Evolutionary conservation across 169 alveolate species (phyloP), one percentile per base, ranked within the genome.

Genomic region (Plasmodium berghei): DNA sequence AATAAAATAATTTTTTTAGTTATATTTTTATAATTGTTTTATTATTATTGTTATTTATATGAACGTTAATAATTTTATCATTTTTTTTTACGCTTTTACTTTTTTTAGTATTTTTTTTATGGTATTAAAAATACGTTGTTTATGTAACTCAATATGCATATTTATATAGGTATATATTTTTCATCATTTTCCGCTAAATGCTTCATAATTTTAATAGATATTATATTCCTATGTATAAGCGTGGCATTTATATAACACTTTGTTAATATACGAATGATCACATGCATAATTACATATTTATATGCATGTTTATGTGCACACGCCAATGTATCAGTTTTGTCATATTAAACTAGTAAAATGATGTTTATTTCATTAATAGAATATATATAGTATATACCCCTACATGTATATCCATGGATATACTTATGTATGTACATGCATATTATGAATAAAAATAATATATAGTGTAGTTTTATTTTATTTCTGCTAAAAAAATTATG

Each of bases 381-480:
- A 12, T 69, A 54, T 67, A 12, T 69, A 54, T 67, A 67, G 16
- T 56, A 48, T 75, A 28, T 26, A 49, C 54, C 10, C 8, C 9
- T 71, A 48, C 28, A 56, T 63, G 28, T 62, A 69, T 63, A 18
- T 75, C 12, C 28, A 22, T 55, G 49, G 16, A 64, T 63, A 40
- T 52, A 58, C 42, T 45, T 54, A n/a, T 45, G 61, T 67, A 26
- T 10, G 61, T 73, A 34, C 49, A 9, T 73, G 34, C 40, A 56
- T 73, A 42, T 18, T 4, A 28, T 40, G 40, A 3, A 46, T 16
- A 34, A 16, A 70, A 16, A 24, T 14, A 40, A 73, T 46, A 22
- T 45, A 24, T n/a, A 73, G 67, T 28, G 49, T 45, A 73, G 22
- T 63, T 75, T 67, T 64, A 75, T 63, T 75, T 67, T 64, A 75